Evolutionary conservation across 1,284 basidiomycete genomes (phyloP).

Genomic region (Trichosporon sp.): DNA sequence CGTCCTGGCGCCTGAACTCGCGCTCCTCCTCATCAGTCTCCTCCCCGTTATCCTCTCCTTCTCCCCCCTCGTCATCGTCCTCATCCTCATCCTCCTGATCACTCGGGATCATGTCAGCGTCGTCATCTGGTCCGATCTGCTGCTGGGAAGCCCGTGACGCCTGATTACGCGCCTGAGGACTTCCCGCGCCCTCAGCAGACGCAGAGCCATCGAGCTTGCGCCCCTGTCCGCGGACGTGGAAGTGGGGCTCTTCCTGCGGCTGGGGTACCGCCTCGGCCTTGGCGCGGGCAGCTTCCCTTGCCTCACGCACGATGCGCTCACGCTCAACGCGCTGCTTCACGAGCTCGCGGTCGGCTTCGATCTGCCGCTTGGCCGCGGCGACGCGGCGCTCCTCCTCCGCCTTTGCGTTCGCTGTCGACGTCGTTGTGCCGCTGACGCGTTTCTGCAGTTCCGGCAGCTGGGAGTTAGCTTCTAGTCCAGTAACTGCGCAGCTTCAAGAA

Average conservation of each 20-base stretch:
- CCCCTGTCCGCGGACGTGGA: constrained; percentile 7
- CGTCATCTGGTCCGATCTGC: background rate
- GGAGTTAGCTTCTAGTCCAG: constrained; percentile 20
- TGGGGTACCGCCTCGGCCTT: constrained; percentile 18
- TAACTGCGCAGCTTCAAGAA: no score
- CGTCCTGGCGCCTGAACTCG: constrained; percentile 16
- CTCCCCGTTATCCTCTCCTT: constrained; percentile 20
- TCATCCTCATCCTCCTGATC: background rate
- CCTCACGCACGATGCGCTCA: constrained; percentile 39
- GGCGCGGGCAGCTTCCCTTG: constrained; percentile 29
- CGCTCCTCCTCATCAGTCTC: constrained; percentile 31
- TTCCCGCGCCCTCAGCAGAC: background rate
- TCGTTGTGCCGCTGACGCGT: constrained; percentile 26
- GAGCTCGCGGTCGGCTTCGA: constrained; percentile 49
- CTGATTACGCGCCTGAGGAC: background rate
- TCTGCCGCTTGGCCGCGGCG: constrained; percentile 42
- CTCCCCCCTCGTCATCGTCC: background rate
- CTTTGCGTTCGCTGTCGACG: constrained; percentile 31
- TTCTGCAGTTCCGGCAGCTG: constrained; percentile 36
- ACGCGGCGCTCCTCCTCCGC: constrained; percentile 44
- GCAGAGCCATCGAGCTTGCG: background rate
- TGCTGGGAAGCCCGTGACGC: background rate
- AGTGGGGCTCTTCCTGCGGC: background rate
- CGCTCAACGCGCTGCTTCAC: constrained; percentile 45
- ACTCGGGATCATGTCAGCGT: constrained; percentile 11